These are phyloP conservation scores for Aureoboletus auriporus DNA, from an alignment of 768 basidiomycete genomes.

Conservation along the genomic window DNA sequence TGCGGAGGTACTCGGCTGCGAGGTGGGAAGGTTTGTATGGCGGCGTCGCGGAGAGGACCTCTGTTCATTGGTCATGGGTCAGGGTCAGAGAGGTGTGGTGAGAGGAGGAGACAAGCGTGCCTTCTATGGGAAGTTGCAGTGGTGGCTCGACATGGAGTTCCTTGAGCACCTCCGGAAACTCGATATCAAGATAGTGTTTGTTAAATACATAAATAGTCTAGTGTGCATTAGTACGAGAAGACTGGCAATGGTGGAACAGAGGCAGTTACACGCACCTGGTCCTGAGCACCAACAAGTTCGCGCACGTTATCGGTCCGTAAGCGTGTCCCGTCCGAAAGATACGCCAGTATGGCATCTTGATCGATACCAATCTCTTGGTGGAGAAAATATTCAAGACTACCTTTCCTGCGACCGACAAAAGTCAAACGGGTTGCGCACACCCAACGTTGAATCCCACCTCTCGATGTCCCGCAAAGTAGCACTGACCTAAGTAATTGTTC, in stretches of 20 bases:
- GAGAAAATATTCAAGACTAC: constrained; percentile 68
- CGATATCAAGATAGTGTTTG: constrained; percentile 71
- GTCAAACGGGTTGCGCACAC: constrained; percentile 7
- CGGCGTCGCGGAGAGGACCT: constrained; percentile 63
- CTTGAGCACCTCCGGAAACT: constrained; percentile 60
- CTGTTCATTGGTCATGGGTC: constrained; percentile 28
- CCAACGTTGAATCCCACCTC: constrained; percentile 40
- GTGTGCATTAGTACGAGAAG: constrained; percentile 10
- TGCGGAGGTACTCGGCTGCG: constrained; percentile 61
- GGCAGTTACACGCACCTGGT: constrained; percentile 52
- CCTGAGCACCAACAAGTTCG: constrained; percentile 69
- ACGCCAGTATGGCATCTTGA: constrained; percentile 67
- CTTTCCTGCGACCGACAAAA: constrained; percentile 38
- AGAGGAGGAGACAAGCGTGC: constrained; percentile 32
- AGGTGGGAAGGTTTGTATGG: constrained; percentile 66
- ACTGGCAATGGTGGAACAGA: neutral
- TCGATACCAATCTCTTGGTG: constrained; percentile 70
- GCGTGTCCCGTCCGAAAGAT: constrained; percentile 75
- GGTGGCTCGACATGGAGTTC: constrained; percentile 58
- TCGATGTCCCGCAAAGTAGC: constrained; percentile 74
- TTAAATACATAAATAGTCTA: constrained; percentile 82
- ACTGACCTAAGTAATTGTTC: constrained; percentile 38
- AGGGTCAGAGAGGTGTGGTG: neutral
- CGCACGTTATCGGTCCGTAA: constrained; percentile 67
- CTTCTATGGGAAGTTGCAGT: constrained; percentile 69